phyloP scores from a whole-genome alignment of 129 eudicot species.

The Heracleum sosnowskyi region DNA sequence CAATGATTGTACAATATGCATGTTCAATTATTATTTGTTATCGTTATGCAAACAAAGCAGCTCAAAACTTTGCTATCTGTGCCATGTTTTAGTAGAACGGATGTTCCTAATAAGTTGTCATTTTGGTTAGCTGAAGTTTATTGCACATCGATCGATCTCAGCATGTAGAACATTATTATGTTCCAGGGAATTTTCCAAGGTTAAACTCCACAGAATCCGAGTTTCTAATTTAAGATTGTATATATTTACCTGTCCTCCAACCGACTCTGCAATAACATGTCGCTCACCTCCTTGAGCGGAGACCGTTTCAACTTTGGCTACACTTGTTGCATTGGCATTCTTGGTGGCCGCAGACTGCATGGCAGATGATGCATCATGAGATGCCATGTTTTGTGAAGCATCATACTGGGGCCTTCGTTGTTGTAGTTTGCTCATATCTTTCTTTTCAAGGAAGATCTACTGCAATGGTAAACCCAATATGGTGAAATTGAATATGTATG shows the following conservation, averaged over 20 bases:
- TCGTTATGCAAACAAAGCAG: background rate
- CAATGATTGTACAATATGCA: background rate
- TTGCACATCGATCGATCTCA: background rate
- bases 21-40: background rate
- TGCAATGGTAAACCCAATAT: background rate
- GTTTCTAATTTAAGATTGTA: background rate
- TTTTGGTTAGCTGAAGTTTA: background rate
- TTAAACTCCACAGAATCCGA: background rate
- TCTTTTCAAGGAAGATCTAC: background rate
- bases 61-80: background rate
- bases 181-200: background rate
- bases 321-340: background rate
- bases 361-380: background rate
- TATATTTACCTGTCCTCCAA: background rate
- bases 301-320: background rate
- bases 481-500: background rate
- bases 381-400: background rate
- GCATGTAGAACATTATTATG: background rate
- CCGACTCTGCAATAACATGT: background rate
- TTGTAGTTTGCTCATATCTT: background rate
- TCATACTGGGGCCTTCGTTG: background rate
- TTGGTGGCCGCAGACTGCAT: background rate
- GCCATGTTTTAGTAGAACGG: background rate
- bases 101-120: background rate
- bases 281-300: background rate